A percentile compares a stretch with the other conserved stretches of the same genome.
phyloP scores from a whole-genome alignment of 2,329 filamentous ascomycete genomes.

The Coniochaeta sp. region DNA sequence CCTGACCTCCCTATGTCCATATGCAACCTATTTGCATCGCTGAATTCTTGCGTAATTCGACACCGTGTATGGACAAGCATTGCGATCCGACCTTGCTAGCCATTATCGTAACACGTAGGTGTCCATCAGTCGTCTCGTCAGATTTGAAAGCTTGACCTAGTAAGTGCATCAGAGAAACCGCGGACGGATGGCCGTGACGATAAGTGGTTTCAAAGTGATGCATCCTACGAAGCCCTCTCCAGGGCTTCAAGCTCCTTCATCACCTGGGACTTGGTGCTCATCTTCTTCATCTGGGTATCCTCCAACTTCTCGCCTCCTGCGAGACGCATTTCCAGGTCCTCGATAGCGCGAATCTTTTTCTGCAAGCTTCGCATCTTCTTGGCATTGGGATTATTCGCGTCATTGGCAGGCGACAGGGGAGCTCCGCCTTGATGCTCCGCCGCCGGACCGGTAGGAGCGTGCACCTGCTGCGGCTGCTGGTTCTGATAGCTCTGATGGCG shows the following conservation, averaged over 20 bases:
- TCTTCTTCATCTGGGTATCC: conserved; percentile 98
- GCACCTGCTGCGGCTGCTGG: conserved; percentile 12
- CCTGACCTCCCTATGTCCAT: too few relatives aligned
- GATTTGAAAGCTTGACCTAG: not conserved
- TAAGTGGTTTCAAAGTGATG: not conserved
- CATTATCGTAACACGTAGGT: not conserved
- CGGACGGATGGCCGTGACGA: not conserved
- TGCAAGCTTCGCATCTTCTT: conserved; percentile 92
- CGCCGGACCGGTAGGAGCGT: conserved; percentile 20
- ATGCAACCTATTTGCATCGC: too few relatives aligned
- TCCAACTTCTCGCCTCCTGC: conserved; percentile 94
- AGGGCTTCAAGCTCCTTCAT: conserved; percentile 71
- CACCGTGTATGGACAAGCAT: too few relatives aligned
- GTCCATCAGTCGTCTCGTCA: not conserved
- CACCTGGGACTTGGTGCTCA: conserved; percentile 77
- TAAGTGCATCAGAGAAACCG: not conserved
- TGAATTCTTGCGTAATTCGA: too few relatives aligned
- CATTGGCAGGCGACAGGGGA: conserved; percentile 27
- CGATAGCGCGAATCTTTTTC: conserved; percentile 97
- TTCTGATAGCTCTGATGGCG: conserved; percentile 12
- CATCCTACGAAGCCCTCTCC: conserved; percentile 23
- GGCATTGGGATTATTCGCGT: conserved; percentile 58
- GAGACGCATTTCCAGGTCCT: conserved; percentile 94
- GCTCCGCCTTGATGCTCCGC: conserved; percentile 34
- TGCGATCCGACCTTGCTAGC: not conserved